Evolutionary conservation across 192 early-diverging fungal species (phyloP), one percentile per base, ranked within the genome.

Genomic region (Rhizoclosmatium sp.): DNA sequence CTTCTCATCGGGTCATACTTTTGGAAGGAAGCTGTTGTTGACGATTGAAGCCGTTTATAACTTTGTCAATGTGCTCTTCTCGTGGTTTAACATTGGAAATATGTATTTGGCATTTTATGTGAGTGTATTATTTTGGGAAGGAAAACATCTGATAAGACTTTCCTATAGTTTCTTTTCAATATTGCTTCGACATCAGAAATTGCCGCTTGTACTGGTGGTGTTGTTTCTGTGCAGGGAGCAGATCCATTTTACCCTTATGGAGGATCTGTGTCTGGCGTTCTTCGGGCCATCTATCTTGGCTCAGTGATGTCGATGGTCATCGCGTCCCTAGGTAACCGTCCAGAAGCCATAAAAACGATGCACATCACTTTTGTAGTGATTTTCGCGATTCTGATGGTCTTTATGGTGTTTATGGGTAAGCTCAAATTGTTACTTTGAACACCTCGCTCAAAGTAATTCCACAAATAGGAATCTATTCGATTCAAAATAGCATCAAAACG

Each of bases 251-350:
- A 44, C 31, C 73, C 75, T 1, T 61, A 67, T 41, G 72, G 81
- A 39, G 92, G 93, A 42, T 68, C 83, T 31, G 87, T 94, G 0
- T 93, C 94, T 80, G 82, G 86, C 69, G 81, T 92, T 16, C 86
- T 95, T 75, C 92, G 92, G 45, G 82, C 88, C 70, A 81, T 95
- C 45, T 98, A 98, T 80, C 79, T 96, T n/a, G 72, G 94, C 59
- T 86, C 95, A 46, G 84, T 98, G 60, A 87, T 95, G 51, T 88
- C 92, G 31, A 91, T 92, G 74, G 94, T 99, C 83, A 93, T 99
- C 59, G 87, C 93, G 23, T 92, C 96, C 76, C 85, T 99, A 80
- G 98, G 98, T 75, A 99, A 99, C 84, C 90, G 96, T 51, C 98
- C 98, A 62, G 95, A 98, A 83, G 97, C 95, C 31, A 92, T 94